phyloP scores from a whole-genome alignment of 2,329 filamentous ascomycete species.

The Penicillium sp. region DNA sequence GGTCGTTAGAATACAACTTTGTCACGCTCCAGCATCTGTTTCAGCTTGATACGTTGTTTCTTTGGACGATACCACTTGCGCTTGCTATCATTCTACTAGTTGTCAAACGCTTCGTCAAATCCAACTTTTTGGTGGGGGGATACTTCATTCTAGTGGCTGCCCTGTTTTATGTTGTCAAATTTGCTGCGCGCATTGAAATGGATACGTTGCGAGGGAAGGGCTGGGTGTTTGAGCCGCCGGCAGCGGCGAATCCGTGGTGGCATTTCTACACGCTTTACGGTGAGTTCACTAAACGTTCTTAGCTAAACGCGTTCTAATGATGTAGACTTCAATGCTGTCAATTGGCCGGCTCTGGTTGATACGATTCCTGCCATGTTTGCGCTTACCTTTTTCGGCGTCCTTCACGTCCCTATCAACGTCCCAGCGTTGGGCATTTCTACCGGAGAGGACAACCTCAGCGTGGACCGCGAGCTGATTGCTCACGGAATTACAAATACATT shows the following conservation, averaged over 20 bases:
- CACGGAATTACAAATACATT: conserved; percentile 91
- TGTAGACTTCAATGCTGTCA: conserved; percentile 72
- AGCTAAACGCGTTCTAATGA: background rate
- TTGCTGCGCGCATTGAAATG: conserved; percentile 60
- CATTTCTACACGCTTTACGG: conserved; percentile 95
- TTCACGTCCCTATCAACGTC: conserved; percentile 97
- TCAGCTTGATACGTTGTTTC: conserved; percentile 65
- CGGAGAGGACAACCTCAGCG: conserved; percentile 85
- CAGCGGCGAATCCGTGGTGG: conserved; percentile 86
- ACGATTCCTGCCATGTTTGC: conserved; percentile 94
- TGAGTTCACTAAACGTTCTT: conserved; percentile 43
- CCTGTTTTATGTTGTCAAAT: conserved; percentile 49
- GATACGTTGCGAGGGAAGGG: conserved; percentile 65
- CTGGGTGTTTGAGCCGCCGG: conserved; percentile 89
- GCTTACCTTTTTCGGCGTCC: conserved; percentile 91
- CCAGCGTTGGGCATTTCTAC: conserved; percentile 86
- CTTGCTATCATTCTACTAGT: conserved; percentile 74
- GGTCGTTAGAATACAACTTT: conserved; percentile 76
- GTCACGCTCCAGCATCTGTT: conserved; percentile 73
- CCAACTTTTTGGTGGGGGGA: conserved; percentile 78
- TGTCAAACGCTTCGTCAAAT: conserved; percentile 70
- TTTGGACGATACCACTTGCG: conserved; percentile 77
- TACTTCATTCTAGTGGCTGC: conserved; percentile 79
- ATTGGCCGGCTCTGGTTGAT: conserved; percentile 78
- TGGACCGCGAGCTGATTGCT: conserved; percentile 86